These are phyloP conservation scores for Schoenoplectus tabernaemontani DNA, from an alignment of 202 grass and related monocot species.

Conservation along the genomic window DNA sequence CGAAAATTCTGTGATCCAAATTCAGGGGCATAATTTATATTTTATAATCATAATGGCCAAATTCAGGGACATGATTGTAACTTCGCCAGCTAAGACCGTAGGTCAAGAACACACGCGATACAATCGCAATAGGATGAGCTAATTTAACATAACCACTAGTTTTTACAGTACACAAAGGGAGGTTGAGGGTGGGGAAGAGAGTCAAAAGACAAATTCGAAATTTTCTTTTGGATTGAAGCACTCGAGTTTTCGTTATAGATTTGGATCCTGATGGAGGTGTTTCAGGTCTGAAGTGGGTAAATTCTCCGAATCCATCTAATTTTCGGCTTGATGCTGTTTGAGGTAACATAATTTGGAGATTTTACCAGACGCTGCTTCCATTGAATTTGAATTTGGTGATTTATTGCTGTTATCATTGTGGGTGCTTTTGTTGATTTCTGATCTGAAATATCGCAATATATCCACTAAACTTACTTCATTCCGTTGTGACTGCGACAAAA, in stretches of 20 bases:
- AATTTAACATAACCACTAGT: slow-evolving; percentile 2
- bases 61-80: neutral
- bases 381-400: neutral
- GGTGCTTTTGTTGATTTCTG: neutral
- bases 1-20: too few species aligned
- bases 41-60: neutral
- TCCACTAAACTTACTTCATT: neutral
- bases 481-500: neutral
- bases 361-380: neutral
- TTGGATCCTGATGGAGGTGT: slow-evolving; percentile 3
- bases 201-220: neutral
- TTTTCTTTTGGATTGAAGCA: neutral
- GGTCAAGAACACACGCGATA: neutral
- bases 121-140: neutral
- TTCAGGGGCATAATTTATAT: too few species aligned
- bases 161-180: neutral
- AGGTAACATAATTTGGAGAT: neutral
- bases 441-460: neutral
- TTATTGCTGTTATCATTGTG: neutral
- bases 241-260: neutral
- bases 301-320: neutral
- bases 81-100: too few species aligned
- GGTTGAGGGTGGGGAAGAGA: neutral
- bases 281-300: neutral
- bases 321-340: neutral